Evolutionary conservation across 2,329 filamentous ascomycete species (phyloP).

Genomic region (Diaporthe caulivora): DNA sequence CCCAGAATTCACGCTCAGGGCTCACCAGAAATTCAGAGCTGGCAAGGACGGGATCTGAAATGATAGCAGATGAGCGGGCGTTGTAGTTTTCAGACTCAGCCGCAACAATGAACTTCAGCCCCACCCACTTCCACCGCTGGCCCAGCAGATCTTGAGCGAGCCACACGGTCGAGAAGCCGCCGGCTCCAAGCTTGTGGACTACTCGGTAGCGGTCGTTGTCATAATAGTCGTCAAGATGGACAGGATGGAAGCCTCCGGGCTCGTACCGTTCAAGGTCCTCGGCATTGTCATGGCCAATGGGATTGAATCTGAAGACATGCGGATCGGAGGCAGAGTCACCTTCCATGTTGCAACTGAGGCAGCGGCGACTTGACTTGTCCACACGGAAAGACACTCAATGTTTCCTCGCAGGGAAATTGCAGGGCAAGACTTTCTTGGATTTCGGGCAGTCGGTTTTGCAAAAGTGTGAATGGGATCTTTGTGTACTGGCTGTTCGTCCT

Average conservation of each 20-base stretch:
- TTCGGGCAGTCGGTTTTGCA: neutral
- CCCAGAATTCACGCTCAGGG: neutral
- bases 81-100: neutral
- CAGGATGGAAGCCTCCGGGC: conserved; percentile 10
- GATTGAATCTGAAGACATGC: conserved; percentile 1
- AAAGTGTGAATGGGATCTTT: neutral
- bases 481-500: no score
- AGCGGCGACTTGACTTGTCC: neutral
- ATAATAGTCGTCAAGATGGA: conserved; percentile 2
- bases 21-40: neutral
- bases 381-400: neutral
- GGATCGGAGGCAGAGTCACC: neutral
- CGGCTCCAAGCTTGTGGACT: conserved; percentile 4
- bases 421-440: neutral
- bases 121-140: neutral
- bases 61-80: neutral
- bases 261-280: conserved; percentile 2
- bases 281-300: neutral
- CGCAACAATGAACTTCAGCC: neutral
- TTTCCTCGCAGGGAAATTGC: no score
- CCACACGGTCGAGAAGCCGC: conserved; percentile 11
- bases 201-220: conserved; percentile 15
- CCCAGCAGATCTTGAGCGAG: neutral
- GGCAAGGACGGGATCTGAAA: neutral
- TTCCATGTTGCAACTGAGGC: neutral